These are phyloP conservation scores for Galerina sulciceps DNA, from an alignment of 768 basidiomycete species.

Conservation along the genomic window DNA sequence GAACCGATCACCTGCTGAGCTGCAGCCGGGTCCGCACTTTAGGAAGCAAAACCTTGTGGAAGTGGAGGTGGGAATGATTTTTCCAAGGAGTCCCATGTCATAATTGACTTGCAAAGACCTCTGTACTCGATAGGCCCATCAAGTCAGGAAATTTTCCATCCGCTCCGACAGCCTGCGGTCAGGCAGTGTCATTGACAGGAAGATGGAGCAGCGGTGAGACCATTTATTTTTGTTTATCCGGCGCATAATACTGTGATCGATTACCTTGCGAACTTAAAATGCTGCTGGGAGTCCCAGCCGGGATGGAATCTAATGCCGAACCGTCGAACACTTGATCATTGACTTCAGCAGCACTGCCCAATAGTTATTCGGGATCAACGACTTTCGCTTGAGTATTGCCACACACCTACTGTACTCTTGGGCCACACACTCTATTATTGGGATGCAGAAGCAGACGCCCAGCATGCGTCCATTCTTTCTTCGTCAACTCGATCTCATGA, in stretches of 20 bases:
- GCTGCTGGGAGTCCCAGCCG: constrained; percentile 40
- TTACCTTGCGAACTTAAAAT: constrained; percentile 39
- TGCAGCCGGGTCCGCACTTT: constrained; percentile 43
- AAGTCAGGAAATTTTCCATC: constrained; percentile 43
- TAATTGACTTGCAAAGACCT: constrained; percentile 39
- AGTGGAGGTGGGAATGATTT: constrained; percentile 40
- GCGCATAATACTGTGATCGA: no score
- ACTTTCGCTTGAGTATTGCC: no score
- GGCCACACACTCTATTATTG: no score
- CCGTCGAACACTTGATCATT: constrained; percentile 38
- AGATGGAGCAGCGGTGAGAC: constrained; percentile 12
- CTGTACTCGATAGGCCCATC: constrained; percentile 29
- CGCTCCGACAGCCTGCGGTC: constrained; percentile 35
- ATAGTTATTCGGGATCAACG: background rate
- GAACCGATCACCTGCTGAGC: constrained; percentile 43
- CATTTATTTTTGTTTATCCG: no score
- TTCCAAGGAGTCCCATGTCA: constrained; percentile 42
- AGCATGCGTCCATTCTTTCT: no score
- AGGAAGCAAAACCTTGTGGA: constrained; percentile 37
- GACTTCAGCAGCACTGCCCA: constrained; percentile 24
- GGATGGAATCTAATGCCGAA: constrained; percentile 27
- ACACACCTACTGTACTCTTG: no score
- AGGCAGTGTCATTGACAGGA: constrained; percentile 33
- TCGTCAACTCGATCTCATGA: no score
- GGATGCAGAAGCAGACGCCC: no score